Evolutionary conservation across 78 protist species (phyloP), one percentile per base, ranked within the genome.

Genomic region (Monocercomonoides exilis): DNA sequence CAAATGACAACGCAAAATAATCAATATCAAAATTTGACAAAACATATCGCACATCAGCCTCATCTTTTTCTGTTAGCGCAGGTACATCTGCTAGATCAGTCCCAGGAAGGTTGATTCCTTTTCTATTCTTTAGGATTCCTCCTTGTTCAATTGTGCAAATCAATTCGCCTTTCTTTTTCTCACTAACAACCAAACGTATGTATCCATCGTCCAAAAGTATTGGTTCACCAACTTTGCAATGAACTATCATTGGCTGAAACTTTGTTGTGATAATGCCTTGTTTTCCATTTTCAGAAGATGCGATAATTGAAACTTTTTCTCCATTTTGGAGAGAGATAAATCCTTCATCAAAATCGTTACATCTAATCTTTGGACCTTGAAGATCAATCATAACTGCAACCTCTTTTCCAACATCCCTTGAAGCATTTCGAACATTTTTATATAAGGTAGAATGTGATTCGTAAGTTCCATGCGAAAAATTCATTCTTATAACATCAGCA

Each of bases 21-120:
- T 95, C 97, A 44, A 90, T 84, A 38, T 46, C 81, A 43, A 85
- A 77, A 77, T 85, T 77, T 64, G 1, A 36, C 1, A 87, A 90
- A 81, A 80, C 94, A 32, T 45, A 94, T 11, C 1, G 11, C 29
- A 93, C 77, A 89, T 93, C 95, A 33, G 3, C 84, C n/a, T 21
- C 33, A 91, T 96, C 98, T 85, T 92, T 89, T 44, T 77, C 93
- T 32, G 95, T 89, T 29, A 96, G 87, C 44, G 94, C 91, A 2
- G 96, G 93, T 2, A 91, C 35, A 33, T 38, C 34, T 43, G 43
- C 70, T 41, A 79, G 82, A 79, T 90, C 92, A 5, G 80, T 80
- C 6, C 41, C 89, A 21, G 96, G 97, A 35, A 95, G 87, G 87
- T 92, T 95, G 91, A 89, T 35, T 42, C 95, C 92, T 89, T 93